These are phyloP conservation scores for Metarhizium humberi DNA, from an alignment of 2,329 filamentous ascomycete species.

Conservation along the genomic window DNA sequence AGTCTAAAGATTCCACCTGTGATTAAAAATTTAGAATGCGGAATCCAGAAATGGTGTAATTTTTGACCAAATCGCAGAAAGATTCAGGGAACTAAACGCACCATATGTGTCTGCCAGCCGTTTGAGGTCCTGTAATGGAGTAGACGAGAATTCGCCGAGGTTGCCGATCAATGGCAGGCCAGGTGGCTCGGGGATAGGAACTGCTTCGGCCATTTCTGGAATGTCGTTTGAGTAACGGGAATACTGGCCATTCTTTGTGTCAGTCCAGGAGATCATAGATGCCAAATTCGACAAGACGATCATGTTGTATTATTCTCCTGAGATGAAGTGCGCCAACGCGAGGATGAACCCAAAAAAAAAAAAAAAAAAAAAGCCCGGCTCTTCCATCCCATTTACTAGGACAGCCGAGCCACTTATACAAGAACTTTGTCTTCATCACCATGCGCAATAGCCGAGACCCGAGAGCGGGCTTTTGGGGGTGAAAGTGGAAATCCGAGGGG, in stretches of 20 bases:
- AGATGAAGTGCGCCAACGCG: neutral
- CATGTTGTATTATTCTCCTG: neutral
- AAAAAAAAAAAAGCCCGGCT: neutral
- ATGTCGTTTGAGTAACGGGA: neutral
- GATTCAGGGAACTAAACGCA: slow-evolving; percentile 15
- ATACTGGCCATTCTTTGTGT: neutral
- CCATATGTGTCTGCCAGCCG: slow-evolving; percentile 58
- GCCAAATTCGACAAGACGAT: neutral
- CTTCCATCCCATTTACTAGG: neutral
- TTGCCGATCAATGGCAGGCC: slow-evolving; percentile 60
- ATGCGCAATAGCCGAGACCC: neutral
- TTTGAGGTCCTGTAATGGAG: slow-evolving; percentile 45
- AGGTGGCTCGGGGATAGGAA: slow-evolving; percentile 52
- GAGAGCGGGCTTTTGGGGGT: neutral
- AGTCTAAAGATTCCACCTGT: slow-evolving; percentile 53
- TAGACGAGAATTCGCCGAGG: slow-evolving; percentile 49
- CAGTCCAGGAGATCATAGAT: neutral
- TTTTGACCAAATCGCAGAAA: neutral
- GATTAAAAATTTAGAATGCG: neutral
- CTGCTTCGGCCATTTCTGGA: slow-evolving; percentile 21
- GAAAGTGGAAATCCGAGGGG: neutral
- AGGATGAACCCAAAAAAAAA: neutral
- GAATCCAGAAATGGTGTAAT: neutral
- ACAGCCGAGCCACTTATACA: neutral
- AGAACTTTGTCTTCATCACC: neutral